Conservation (phyloP, 371 early-diverging fungal genomes). For the Actinomucor elegans region DNA sequence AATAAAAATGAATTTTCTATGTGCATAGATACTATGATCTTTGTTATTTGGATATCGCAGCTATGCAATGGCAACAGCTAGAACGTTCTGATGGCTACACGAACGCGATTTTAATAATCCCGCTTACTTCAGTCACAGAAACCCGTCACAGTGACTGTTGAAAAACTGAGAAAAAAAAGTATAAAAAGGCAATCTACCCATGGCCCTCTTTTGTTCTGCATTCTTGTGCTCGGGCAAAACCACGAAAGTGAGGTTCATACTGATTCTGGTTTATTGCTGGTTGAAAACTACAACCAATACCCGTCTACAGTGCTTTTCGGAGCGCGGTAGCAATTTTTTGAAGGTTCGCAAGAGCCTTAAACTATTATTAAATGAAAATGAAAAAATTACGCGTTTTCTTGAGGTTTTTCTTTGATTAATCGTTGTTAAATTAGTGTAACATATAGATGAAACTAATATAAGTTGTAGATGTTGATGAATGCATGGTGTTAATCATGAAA, state of each 20-base stretch:
- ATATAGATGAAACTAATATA: too few relatives aligned
- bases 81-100: too few relatives aligned
- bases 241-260: slow-evolving; percentile 57
- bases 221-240: slow-evolving; percentile 62
- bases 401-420: too few relatives aligned
- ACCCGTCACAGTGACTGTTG: slow-evolving; percentile 2
- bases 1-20: too few relatives aligned
- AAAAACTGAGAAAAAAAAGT: slow-evolving; percentile 16
- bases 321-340: slow-evolving; percentile 55
- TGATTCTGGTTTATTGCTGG: slow-evolving; percentile 62
- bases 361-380: slow-evolving; percentile 25
- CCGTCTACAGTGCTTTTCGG: slow-evolving; percentile 48
- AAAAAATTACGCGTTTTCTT: slow-evolving; percentile 13
- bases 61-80: too few relatives aligned
- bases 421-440: too few relatives aligned
- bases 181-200: slow-evolving; percentile 28
- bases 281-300: slow-evolving; percentile 63
- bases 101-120: too few relatives aligned
- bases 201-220: slow-evolving; percentile 31
- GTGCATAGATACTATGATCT: too few relatives aligned
- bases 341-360: slow-evolving; percentile 38
- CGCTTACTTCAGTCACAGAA: too few relatives aligned
- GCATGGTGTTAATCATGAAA: too few relatives aligned
- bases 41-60: too few relatives aligned
- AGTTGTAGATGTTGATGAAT: too few relatives aligned